A percentile compares a stretch with the other conserved stretches of the same genome.
Evolutionary conservation across 176 grass and related monocot genomes (phyloP).

Genomic region (Pontederia crassipes): DNA sequence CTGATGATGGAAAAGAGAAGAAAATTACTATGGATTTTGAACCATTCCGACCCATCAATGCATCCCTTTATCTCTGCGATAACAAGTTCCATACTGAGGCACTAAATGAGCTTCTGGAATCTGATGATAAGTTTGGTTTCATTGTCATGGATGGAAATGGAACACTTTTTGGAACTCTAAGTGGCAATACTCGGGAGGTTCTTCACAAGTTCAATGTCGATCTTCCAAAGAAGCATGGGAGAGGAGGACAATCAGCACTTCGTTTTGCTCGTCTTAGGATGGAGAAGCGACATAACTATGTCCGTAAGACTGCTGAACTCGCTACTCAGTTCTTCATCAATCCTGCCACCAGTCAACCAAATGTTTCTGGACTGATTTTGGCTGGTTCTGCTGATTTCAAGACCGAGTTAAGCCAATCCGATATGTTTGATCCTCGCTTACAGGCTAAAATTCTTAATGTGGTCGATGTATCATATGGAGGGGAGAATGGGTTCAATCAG

Average conservation of each 20-base stretch:
- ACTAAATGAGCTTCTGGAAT: conserved; percentile 41
- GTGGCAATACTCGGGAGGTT: conserved; percentile 35
- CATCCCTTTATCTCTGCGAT: conserved; percentile 36
- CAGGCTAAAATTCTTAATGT: conserved; percentile 37
- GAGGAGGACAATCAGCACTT: conserved; percentile 38
- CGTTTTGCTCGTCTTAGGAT: conserved; percentile 31
- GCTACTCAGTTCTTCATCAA: conserved; percentile 40
- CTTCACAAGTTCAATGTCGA: conserved; percentile 39
- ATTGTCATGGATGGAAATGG: conserved; percentile 47
- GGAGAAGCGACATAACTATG: conserved; percentile 37
- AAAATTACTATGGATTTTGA: conserved; percentile 41
- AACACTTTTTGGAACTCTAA: conserved; percentile 35
- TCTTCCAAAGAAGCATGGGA: conserved; percentile 38
- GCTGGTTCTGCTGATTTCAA: conserved; percentile 41
- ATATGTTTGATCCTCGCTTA: conserved; percentile 33
- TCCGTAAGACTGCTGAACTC: conserved; percentile 37
- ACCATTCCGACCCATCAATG: conserved; percentile 39
- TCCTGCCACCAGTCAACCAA: conserved; percentile 33
- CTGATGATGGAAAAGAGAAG: conserved; percentile 39
- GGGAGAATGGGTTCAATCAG: conserved; percentile 44
- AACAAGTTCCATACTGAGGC: conserved; percentile 40
- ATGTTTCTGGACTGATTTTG: conserved; percentile 33
- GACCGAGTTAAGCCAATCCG: conserved; percentile 38
- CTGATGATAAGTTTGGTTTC: conserved; percentile 41
- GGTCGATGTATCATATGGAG: conserved; percentile 36